phyloP scores from a whole-genome alignment of 2,329 filamentous ascomycete species.

The Ramularia endophylla region DNA sequence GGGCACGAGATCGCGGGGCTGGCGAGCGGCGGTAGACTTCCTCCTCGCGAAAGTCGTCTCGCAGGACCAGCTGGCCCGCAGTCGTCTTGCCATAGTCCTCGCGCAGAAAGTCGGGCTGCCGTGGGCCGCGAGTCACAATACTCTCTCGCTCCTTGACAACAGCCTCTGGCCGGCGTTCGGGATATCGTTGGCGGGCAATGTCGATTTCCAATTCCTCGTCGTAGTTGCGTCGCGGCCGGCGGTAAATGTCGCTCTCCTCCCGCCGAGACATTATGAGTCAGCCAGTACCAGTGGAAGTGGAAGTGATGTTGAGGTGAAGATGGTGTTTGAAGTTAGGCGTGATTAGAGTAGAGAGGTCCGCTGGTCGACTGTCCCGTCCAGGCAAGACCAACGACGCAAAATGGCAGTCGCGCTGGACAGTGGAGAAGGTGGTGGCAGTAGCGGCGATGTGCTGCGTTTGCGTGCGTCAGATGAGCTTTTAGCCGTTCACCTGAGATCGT shows the following conservation, averaged over 20 bases:
- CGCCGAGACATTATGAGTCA: constrained; percentile 26
- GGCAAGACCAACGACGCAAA: too few relatives aligned
- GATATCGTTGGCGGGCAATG: constrained; percentile 28
- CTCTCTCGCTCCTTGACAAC: constrained; percentile 29
- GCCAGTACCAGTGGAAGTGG: constrained; percentile 4
- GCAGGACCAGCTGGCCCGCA: constrained; percentile 42
- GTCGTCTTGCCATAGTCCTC: constrained; percentile 44
- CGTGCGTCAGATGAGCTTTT: too few relatives aligned
- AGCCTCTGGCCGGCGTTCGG: constrained; percentile 22
- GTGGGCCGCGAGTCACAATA: constrained; percentile 34
- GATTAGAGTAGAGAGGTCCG: too few relatives aligned
- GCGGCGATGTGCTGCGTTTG: too few relatives aligned
- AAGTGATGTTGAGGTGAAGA: constrained; percentile 4
- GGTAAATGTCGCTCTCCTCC: constrained; percentile 36
- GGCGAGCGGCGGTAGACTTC: constrained; percentile 22
- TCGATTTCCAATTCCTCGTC: constrained; percentile 46
- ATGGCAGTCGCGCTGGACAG: too few relatives aligned
- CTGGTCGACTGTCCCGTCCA: too few relatives aligned
- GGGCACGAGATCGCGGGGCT: constrained; percentile 22
- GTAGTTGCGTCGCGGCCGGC: constrained; percentile 38
- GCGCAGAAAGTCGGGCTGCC: constrained; percentile 45
- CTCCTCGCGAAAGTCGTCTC: constrained; percentile 38
- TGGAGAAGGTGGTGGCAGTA: too few relatives aligned
- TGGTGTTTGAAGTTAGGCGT: background rate
- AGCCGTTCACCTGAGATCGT: too few relatives aligned